phyloP scores from a whole-genome alignment of 139 green algal genomes.

The Dunaliella sp. region DNA sequence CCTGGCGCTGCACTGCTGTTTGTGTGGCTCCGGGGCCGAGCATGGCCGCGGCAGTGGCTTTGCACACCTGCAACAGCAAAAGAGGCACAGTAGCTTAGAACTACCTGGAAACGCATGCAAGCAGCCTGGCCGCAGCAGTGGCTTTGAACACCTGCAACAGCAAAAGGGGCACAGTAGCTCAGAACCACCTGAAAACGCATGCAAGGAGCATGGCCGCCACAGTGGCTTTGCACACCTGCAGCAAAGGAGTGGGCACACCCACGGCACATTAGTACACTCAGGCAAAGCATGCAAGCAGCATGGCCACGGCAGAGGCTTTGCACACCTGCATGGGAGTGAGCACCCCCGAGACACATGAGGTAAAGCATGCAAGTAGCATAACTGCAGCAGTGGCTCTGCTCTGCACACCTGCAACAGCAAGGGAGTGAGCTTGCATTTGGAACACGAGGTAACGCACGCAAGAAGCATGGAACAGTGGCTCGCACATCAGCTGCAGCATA shows the following conservation, averaged over 20 bases:
- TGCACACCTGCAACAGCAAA: conserved; percentile 23
- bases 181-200: background rate
- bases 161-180: background rate
- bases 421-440: background rate
- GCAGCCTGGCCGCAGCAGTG: background rate
- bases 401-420: background rate
- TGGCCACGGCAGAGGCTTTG: conserved; percentile 20
- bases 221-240: conserved; percentile 27
- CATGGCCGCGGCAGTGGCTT: conserved; percentile 23
- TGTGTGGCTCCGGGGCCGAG: background rate
- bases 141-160: background rate
- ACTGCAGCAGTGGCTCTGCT: background rate
- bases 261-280: no score
- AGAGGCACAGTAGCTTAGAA: background rate
- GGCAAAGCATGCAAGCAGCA: no score
- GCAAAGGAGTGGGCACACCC: background rate
- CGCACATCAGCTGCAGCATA: conserved; percentile 26
- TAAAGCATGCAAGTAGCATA: no score
- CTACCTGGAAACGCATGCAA: no score
- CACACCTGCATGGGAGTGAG: conserved; percentile 26
- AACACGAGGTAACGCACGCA: background rate
- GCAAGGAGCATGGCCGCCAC: conserved; percentile 18
- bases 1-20: conserved; percentile 12
- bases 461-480: conserved; percentile 17
- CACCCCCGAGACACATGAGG: no score